These are phyloP conservation scores for Vigna nakashimae DNA, from an alignment of 306 rosid species.

Conservation along the genomic window DNA sequence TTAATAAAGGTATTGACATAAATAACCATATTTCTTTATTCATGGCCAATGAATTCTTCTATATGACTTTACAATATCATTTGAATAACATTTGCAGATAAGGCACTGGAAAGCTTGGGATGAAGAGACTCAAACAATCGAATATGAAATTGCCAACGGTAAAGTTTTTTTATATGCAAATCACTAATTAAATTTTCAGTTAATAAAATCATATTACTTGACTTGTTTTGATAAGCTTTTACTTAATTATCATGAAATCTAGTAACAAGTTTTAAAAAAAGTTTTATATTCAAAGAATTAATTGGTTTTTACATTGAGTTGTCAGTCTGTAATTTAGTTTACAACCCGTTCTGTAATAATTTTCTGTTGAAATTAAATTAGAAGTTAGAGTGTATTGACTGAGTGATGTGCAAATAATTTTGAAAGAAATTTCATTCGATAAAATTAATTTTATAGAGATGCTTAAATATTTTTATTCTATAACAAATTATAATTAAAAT, in stretches of 20 bases:
- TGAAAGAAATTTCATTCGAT: too few relatives aligned
- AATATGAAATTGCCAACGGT: conserved; percentile 38
- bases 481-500: too few relatives aligned
- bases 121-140: conserved; percentile 26
- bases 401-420: too few relatives aligned
- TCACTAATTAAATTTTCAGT: background rate
- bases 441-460: background rate
- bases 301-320: background rate
- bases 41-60: too few relatives aligned
- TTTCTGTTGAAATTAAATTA: background rate
- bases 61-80: background rate
- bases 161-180: background rate
- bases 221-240: background rate
- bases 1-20: background rate
- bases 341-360: background rate
- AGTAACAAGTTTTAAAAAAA: background rate
- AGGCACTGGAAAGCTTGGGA: conserved; percentile 35
- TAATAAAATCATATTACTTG: background rate
- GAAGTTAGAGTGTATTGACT: too few relatives aligned
- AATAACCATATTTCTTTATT: background rate
- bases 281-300: too few relatives aligned
- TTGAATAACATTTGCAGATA: conserved; percentile 22
- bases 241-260: background rate
- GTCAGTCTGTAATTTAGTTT: background rate
- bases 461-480: background rate